Percentiles rank a stretch among this genome's conserved stretches.
phyloP scores from a whole-genome alignment of 139 green algal species.

The Closterium sp. region DNA sequence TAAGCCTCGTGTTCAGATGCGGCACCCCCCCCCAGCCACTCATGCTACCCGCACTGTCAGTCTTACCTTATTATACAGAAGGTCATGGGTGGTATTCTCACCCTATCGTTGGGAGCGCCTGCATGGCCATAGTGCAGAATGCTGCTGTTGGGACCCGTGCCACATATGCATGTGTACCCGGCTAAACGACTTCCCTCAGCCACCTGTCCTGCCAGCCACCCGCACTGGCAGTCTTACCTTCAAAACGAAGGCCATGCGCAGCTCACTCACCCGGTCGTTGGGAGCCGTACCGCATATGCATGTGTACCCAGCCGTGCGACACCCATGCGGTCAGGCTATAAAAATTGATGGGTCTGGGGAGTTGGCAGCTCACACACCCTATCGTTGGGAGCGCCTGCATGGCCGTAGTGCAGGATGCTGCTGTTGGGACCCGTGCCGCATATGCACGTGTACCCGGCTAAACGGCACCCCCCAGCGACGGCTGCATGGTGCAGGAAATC shows the following conservation, averaged over 20 bases:
- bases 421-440: slow-evolving; percentile 72
- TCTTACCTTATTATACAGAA: no score
- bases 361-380: background rate
- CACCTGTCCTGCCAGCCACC: no score
- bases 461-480: slow-evolving; percentile 48
- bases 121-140: slow-evolving; percentile 86
- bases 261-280: slow-evolving; percentile 58
- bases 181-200: background rate
- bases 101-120: slow-evolving; percentile 71
- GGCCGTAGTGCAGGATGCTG: slow-evolving; percentile 80
- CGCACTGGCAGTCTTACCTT: no score
- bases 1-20: no score
- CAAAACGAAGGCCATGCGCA: no score
- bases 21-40: no score
- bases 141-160: slow-evolving; percentile 57
- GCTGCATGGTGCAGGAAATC: slow-evolving; percentile 67
- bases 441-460: slow-evolving; percentile 78
- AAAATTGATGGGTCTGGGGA: no score
- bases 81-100: no score
- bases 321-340: background rate
- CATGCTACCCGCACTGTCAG: no score
- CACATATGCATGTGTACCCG: background rate
- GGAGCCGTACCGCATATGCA: slow-evolving; percentile 81
- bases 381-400: slow-evolving; percentile 79
- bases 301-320: slow-evolving; percentile 67